Evolutionary conservation across 352 stramenopile species (phyloP).

Genomic region (Saprolegnia diclina): DNA sequence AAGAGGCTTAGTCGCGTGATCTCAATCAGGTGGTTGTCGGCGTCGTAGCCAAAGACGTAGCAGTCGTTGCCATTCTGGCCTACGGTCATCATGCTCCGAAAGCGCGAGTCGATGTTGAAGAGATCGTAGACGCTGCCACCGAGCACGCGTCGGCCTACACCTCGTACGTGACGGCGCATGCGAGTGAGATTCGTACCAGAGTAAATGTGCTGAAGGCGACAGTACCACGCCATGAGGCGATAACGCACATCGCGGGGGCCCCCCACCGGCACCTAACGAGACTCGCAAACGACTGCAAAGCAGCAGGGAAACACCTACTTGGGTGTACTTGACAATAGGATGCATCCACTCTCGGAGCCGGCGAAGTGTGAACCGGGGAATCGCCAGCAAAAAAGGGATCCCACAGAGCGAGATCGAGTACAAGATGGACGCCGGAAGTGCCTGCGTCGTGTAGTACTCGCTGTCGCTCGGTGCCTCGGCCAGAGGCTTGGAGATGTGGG

Average conservation of each 20-base stretch:
- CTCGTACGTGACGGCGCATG: background rate
- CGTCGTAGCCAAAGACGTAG: slow-evolving; percentile 12
- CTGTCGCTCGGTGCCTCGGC: background rate
- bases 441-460: background rate
- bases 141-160: background rate
- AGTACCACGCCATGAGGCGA: background rate
- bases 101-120: background rate
- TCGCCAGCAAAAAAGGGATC: no score
- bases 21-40: background rate
- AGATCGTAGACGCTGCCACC: background rate
- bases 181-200: background rate
- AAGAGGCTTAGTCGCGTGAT: slow-evolving; percentile 8
- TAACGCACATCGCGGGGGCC: background rate
- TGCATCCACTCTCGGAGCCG: background rate
- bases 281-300: no score
- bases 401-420: no score
- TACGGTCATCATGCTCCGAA: background rate
- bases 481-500: background rate
- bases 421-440: no score
- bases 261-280: background rate
- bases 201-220: background rate
- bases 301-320: background rate
- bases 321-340: background rate
- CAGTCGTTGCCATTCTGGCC: background rate
- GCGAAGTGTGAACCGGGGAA: no score